Evolutionary conservation across 176 grass and related monocot genomes (phyloP), one percentile per base, ranked within the genome.

Genomic region (Themeda triandra): DNA sequence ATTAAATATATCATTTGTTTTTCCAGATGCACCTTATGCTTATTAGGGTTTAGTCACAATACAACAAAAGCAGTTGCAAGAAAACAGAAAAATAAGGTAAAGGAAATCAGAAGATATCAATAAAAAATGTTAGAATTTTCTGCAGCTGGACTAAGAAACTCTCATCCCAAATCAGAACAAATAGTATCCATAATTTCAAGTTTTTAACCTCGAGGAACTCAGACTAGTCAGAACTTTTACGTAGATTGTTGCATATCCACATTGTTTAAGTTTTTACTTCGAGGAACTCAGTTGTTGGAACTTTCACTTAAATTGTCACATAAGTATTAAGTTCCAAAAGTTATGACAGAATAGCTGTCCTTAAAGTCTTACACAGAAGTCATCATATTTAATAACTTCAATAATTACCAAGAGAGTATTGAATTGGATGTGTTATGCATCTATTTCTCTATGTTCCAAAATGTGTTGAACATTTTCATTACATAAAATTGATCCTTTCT

Each of bases 401-500:
- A 76, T 63, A 75, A 66, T 65, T 65, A 72, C 44, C 13, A 31
- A 41, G 37, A 64, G 65, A 44, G 27, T 10, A 42, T 10, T 73
- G 23, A 68, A 2, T 29, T 5, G 6, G 4, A 66, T 32, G 19
- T 80, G 68, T 29, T 39, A 67, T 9, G 18, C 70, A 76, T 80
- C 28, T 54, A 41, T 37, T 70, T 71, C 40, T 80, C 18, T 60
- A 12, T 41, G 53, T 28, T 29, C 5, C 5, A 15, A 56, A 30
- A 66, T 83, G 1, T 36, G 28, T 63, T 77, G 8, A 40, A 19
- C 39, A 68, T 42, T 88, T 28, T 36, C 53, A 53, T 63, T 32
- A 67, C 28, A 87, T n/a, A 23, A 54, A 77, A 80, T 80, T 86
- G 17, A 39, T 74, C 59, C 27, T 80, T 73, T 73, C 63, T 44